Percentiles rank a stretch among this genome's conserved stretches.
Conservation (phyloP, 208 protist species). For the Pavlovales sp. region DNA sequence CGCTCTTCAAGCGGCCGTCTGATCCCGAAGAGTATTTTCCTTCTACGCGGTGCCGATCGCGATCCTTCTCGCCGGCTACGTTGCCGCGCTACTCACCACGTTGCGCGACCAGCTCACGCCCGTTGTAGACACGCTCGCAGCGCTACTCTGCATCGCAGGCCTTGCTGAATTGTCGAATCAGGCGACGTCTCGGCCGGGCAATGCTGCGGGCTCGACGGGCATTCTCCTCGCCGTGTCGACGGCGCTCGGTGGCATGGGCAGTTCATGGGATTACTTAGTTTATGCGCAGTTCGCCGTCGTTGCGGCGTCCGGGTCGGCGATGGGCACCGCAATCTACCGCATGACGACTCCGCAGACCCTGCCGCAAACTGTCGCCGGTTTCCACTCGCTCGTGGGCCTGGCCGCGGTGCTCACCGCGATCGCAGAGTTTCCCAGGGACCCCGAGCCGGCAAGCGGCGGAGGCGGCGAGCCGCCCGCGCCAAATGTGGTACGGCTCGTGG, state of each 20-base stretch:
- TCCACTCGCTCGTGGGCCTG: constrained; percentile 6
- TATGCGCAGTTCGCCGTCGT: constrained; percentile 11
- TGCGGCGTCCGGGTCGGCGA: neutral
- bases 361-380: constrained; percentile 34
- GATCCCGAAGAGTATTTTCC: constrained; percentile 55
- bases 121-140: neutral
- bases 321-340: neutral
- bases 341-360: constrained; percentile 36
- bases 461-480: too few species aligned
- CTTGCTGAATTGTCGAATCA: constrained; percentile 62
- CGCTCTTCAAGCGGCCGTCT: constrained; percentile 68
- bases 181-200: constrained; percentile 63
- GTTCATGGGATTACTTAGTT: neutral
- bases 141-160: constrained; percentile 56
- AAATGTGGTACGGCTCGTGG: constrained; percentile 34
- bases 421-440: too few species aligned
- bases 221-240: constrained; percentile 64
- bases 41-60: constrained; percentile 60
- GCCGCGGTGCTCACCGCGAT: neutral
- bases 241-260: constrained; percentile 59
- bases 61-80: neutral
- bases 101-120: neutral
- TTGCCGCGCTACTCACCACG: neutral
- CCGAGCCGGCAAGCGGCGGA: too few species aligned
- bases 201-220: constrained; percentile 65